Conservation (phyloP, 306 rosid genomes). For the Lotus japonicus region DNA sequence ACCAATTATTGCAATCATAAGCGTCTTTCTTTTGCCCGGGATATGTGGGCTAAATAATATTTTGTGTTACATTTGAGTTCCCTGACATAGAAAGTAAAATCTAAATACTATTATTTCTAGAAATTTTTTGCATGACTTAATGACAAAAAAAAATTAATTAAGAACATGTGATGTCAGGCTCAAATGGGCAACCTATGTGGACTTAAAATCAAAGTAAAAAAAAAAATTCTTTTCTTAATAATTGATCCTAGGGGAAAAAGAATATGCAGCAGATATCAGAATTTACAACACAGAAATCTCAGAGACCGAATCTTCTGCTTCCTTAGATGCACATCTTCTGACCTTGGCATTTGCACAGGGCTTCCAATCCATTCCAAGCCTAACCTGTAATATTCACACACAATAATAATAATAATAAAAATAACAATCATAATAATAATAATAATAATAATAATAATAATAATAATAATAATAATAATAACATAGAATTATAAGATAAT, state of each 20-base stretch:
- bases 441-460: not conserved
- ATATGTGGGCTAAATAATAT: too few relatives aligned
- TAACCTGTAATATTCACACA: constrained; percentile 38
- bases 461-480: not conserved
- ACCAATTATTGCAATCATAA: too few relatives aligned
- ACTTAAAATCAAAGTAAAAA: too few relatives aligned
- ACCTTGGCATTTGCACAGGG: constrained; percentile 56
- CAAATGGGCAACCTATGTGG: too few relatives aligned
- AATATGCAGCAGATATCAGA: constrained; percentile 17
- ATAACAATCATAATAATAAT: not conserved
- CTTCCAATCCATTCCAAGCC: constrained; percentile 58
- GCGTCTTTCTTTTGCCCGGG: too few relatives aligned
- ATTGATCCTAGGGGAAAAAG: not conserved
- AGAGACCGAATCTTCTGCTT: constrained; percentile 39
- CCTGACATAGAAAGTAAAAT: too few relatives aligned
- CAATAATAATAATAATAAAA: not conserved
- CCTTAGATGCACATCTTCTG: constrained; percentile 30
- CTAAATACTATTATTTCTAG: too few relatives aligned
- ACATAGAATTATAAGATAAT: not conserved
- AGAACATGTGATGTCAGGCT: too few relatives aligned
- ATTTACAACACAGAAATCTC: constrained; percentile 51
- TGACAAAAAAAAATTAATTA: too few relatives aligned
- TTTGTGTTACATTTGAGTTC: too few relatives aligned
- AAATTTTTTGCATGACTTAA: too few relatives aligned
- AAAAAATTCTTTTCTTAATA: too few relatives aligned